Evolutionary conservation across 805 yeast genomes (phyloP).

Genomic region (Metschnikowia sp.): DNA sequence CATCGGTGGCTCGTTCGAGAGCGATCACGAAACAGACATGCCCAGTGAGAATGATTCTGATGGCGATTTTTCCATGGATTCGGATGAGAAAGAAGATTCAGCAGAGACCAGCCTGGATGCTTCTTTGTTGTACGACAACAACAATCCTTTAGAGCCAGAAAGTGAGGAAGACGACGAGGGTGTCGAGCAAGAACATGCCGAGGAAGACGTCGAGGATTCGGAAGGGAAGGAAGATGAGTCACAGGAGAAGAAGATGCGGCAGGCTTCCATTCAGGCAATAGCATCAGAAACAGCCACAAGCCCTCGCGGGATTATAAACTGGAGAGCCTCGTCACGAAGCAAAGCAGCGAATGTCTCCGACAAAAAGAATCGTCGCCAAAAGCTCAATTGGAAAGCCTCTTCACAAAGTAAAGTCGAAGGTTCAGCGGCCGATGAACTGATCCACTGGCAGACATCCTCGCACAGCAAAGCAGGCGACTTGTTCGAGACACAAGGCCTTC

Average conservation of each 20-base stretch:
- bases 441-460: too few relatives aligned
- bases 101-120: too few relatives aligned
- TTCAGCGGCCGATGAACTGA: not conserved
- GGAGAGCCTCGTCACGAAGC: slow-evolving; percentile 1
- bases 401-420: slow-evolving; percentile 6
- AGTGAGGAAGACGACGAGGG: not conserved
- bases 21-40: not conserved
- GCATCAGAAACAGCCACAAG: not conserved
- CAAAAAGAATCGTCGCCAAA: not conserved
- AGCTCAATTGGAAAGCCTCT: slow-evolving; percentile 2
- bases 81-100: too few relatives aligned
- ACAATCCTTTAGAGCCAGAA: not conserved
- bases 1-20: not conserved
- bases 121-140: too few relatives aligned
- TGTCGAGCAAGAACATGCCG: not conserved
- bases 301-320: not conserved
- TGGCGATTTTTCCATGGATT: too few relatives aligned
- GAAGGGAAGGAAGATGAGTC: not conserved
- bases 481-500: too few relatives aligned
- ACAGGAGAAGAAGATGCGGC: not conserved
- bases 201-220: not conserved
- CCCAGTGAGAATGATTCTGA: too few relatives aligned
- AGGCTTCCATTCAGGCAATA: not conserved
- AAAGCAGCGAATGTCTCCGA: not conserved
- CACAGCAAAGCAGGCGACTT: too few relatives aligned